Conservation (phyloP, 164 flowering plant genomes). For the Litsea cubeba region DNA sequence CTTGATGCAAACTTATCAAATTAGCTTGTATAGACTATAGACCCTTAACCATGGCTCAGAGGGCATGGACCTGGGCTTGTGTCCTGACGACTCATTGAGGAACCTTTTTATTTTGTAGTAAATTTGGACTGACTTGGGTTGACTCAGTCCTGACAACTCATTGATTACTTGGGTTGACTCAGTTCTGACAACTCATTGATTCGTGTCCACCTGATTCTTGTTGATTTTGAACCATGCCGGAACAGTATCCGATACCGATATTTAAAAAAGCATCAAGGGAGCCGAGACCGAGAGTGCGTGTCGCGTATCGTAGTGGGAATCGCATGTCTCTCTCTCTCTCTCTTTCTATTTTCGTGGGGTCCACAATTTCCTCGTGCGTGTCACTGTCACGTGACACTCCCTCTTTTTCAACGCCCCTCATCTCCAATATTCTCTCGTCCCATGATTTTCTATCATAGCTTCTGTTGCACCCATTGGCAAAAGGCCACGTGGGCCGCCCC, state of each 20-base stretch:
- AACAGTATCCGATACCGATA: neutral
- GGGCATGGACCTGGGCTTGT: too few relatives aligned
- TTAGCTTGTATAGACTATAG: too few relatives aligned
- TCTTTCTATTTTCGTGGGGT: neutral
- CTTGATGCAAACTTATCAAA: too few relatives aligned
- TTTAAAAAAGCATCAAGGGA: neutral
- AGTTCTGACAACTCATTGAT: too few relatives aligned
- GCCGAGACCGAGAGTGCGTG: neutral
- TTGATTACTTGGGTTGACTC: too few relatives aligned
- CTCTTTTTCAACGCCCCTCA: neutral
- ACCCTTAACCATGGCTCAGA: too few relatives aligned
- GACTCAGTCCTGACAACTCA: too few relatives aligned
- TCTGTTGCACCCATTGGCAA: neutral
- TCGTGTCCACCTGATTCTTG: too few relatives aligned
- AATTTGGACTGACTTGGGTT: too few relatives aligned
- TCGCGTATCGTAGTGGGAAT: constrained; percentile 9
- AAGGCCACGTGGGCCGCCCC: constrained; percentile 1
- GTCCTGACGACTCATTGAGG: too few relatives aligned
- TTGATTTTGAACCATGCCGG: too few relatives aligned
- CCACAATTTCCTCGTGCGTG: neutral
- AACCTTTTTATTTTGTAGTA: too few relatives aligned
- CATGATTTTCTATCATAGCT: neutral
- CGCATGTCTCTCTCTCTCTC: constrained; percentile 2
- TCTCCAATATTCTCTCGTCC: neutral
- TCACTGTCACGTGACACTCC: neutral